A percentile compares a stretch with the other conserved stretches of the same genome.
Evolutionary conservation across 345 rosid species (phyloP).

Genomic region (Corymbia maculata): DNA sequence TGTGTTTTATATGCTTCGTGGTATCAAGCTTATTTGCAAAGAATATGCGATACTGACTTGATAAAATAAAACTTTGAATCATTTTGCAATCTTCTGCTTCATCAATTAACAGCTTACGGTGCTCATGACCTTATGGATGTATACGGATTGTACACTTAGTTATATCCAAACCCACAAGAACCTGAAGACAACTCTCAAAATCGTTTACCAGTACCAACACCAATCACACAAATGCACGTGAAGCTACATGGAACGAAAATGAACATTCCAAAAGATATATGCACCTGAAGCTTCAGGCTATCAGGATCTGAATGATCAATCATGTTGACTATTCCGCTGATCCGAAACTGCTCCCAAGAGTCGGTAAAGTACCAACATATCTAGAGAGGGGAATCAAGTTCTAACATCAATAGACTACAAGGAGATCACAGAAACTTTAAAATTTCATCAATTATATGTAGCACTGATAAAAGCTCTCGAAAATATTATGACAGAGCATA

Average conservation of each 20-base stretch:
- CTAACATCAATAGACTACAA: background rate
- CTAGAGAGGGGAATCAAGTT: slow-evolving; percentile 2
- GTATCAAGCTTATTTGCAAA: background rate
- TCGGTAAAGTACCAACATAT: slow-evolving; percentile 88
- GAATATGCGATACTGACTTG: background rate
- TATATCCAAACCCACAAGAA: background rate
- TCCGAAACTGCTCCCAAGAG: slow-evolving; percentile 92
- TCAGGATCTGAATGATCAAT: slow-evolving; percentile 60
- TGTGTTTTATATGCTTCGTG: background rate
- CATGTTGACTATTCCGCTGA: slow-evolving; percentile 64
- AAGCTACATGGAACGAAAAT: background rate
- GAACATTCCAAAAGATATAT: background rate
- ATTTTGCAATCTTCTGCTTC: background rate
- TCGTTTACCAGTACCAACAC: background rate
- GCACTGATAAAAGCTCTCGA: background rate
- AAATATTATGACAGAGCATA: background rate
- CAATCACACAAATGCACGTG: background rate
- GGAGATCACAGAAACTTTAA: background rate
- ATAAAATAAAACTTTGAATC: background rate
- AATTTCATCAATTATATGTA: background rate
- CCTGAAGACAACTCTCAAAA: background rate
- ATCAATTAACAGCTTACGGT: background rate
- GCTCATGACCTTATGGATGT: background rate
- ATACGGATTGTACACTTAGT: background rate
- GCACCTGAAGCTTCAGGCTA: slow-evolving; percentile 59